Evolutionary conservation across 495 filamentous ascomycete species (phyloP).

Genomic region (Lindgomyces ingoldianus): DNA sequence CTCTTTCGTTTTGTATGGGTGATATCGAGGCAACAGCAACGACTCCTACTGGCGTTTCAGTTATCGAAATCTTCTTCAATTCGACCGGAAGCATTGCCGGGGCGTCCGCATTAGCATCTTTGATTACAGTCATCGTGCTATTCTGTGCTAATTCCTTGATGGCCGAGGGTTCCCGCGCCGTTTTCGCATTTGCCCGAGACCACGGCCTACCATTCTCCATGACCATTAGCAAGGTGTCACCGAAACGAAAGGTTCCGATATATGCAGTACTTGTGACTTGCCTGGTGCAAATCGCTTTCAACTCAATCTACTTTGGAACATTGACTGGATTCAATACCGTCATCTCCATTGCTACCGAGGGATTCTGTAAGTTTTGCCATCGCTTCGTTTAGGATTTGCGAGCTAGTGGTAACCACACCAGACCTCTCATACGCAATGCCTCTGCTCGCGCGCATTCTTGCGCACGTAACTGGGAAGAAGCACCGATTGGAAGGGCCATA

Average conservation of each 20-base stretch:
- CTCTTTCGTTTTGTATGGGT: slow-evolving; percentile 55
- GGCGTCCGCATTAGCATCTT: slow-evolving; percentile 46
- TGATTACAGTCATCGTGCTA: slow-evolving; percentile 50
- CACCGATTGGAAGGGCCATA: slow-evolving; percentile 46
- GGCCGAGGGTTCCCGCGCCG: slow-evolving; percentile 50
- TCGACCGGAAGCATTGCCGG: slow-evolving; percentile 49
- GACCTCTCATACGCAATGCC: slow-evolving; percentile 62
- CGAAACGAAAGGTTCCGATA: slow-evolving; percentile 51
- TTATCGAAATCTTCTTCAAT: slow-evolving; percentile 55
- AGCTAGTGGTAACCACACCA: slow-evolving; percentile 26
- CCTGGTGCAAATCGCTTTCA: slow-evolving; percentile 56
- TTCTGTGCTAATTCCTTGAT: slow-evolving; percentile 49
- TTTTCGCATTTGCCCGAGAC: slow-evolving; percentile 54
- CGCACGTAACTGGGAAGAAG: slow-evolving; percentile 50
- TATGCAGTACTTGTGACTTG: slow-evolving; percentile 54
- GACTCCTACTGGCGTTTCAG: slow-evolving; percentile 51
- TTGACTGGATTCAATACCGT: slow-evolving; percentile 60
- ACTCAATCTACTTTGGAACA: slow-evolving; percentile 60
- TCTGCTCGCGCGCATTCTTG: slow-evolving; percentile 54
- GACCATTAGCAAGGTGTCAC: slow-evolving; percentile 48
- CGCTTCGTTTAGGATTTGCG: not conserved
- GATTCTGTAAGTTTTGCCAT: slow-evolving; percentile 54
- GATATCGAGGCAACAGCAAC: slow-evolving; percentile 47
- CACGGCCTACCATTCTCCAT: slow-evolving; percentile 52
- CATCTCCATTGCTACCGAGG: slow-evolving; percentile 58